phyloP scores from a whole-genome alignment of 2,329 filamentous ascomycete species.

The Penicillium sp. region DNA sequence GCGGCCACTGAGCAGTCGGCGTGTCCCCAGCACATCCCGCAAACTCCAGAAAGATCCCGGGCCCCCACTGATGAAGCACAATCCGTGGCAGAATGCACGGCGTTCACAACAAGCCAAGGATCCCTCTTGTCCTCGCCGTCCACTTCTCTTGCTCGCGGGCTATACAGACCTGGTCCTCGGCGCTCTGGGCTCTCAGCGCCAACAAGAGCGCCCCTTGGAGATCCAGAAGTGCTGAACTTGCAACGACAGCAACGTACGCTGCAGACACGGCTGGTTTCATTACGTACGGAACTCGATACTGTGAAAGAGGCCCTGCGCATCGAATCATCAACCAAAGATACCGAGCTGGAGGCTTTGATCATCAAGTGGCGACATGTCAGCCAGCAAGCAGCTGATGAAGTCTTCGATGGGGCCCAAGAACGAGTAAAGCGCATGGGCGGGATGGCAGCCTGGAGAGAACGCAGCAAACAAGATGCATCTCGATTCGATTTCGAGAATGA shows the following conservation, averaged over 20 bases:
- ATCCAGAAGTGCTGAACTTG: constrained; percentile 35
- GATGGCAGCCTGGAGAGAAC: constrained; percentile 59
- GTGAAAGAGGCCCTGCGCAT: constrained; percentile 59
- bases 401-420: constrained; percentile 65
- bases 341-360: constrained; percentile 61
- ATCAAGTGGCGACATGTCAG: constrained; percentile 65
- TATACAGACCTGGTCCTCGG: constrained; percentile 5
- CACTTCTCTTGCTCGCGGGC: constrained; percentile 10
- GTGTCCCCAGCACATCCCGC: constrained; percentile 4
- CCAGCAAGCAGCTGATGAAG: constrained; percentile 68
- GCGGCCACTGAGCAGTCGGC: constrained; percentile 16
- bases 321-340: constrained; percentile 51
- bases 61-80: background rate
- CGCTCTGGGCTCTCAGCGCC: constrained; percentile 13
- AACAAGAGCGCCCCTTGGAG: constrained; percentile 17
- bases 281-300: constrained; percentile 52
- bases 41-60: background rate
- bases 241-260: constrained; percentile 43
- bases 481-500: constrained; percentile 39
- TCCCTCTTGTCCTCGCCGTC: constrained; percentile 8
- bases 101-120: background rate
- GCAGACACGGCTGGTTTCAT: constrained; percentile 33
- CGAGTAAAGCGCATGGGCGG: constrained; percentile 67
- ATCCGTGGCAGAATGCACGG: background rate
- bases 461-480: constrained; percentile 51